Conservation (phyloP, 192 early-diverging fungal genomes). For the Kickxella alabastrina region DNA sequence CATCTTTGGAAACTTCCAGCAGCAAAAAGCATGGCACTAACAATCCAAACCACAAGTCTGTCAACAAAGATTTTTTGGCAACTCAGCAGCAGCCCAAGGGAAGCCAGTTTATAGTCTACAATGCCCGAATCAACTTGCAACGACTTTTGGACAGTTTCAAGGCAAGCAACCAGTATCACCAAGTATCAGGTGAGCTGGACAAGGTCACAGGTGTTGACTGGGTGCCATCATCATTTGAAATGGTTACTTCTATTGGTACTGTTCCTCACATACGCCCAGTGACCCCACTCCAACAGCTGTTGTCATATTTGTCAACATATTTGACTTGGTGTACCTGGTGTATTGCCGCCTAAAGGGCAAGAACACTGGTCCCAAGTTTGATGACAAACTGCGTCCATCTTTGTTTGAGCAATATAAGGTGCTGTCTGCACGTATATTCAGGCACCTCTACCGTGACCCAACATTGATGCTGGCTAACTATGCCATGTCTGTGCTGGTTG, state of each 20-base stretch:
- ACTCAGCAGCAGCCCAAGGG: background rate
- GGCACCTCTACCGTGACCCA: slow-evolving; percentile 38
- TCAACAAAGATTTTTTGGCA: background rate
- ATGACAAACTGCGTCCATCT: slow-evolving; percentile 33
- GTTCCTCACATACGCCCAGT: slow-evolving; percentile 30
- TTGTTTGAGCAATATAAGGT: slow-evolving; percentile 49
- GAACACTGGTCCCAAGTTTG: background rate
- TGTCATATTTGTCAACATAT: slow-evolving; percentile 38
- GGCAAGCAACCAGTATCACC: slow-evolving; percentile 7
- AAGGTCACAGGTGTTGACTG: slow-evolving; percentile 17
- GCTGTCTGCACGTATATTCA: slow-evolving; percentile 48
- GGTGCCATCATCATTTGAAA: slow-evolving; percentile 28
- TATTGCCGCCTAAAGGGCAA: slow-evolving; percentile 4
- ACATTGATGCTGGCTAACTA: slow-evolving; percentile 44
- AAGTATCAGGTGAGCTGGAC: slow-evolving; percentile 13
- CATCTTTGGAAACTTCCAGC: background rate
- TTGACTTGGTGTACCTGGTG: slow-evolving; percentile 16
- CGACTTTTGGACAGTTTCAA: slow-evolving; percentile 24
- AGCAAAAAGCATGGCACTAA: background rate
- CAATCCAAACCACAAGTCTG: background rate
- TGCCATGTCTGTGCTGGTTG: slow-evolving; percentile 35
- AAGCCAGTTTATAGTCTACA: slow-evolving; percentile 23
- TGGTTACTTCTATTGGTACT: slow-evolving; percentile 23
- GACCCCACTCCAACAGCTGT: slow-evolving; percentile 36
- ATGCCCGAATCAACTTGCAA: slow-evolving; percentile 13